A percentile compares a stretch with the other conserved stretches of the same genome.
Evolutionary conservation across 345 rosid species (phyloP).

Genomic region (Limnanthes douglasii): DNA sequence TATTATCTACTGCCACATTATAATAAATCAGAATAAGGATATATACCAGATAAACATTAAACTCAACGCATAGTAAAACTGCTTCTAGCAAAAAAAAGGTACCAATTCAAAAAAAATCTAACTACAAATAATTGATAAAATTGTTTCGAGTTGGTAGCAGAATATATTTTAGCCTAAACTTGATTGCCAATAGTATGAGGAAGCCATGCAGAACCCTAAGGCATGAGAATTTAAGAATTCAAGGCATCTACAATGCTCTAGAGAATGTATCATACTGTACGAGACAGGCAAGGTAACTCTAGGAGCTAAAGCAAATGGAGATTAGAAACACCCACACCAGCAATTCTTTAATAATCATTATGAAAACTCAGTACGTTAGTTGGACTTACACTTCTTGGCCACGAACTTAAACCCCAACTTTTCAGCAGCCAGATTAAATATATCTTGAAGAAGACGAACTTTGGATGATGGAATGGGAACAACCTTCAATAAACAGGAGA

Average conservation of each 20-base stretch:
- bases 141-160: not conserved
- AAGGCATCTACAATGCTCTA: not conserved
- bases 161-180: not conserved
- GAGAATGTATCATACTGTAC: slow-evolving; percentile 2
- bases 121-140: too few relatives aligned
- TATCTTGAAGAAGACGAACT: slow-evolving; percentile 37
- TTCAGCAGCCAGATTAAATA: slow-evolving; percentile 70
- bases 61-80: not conserved
- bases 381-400: slow-evolving; percentile 36
- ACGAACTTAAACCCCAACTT: slow-evolving; percentile 75
- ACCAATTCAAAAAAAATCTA: not conserved
- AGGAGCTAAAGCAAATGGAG: not conserved
- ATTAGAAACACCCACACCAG: slow-evolving; percentile 1
- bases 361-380: not conserved
- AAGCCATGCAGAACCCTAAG: too few relatives aligned
- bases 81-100: not conserved
- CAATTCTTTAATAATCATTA: not conserved
- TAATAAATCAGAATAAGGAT: slow-evolving; percentile 4
- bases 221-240: not conserved
- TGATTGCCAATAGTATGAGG: too few relatives aligned
- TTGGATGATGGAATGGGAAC: slow-evolving; percentile 76
- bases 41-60: not conserved
- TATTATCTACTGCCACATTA: slow-evolving; percentile 28
- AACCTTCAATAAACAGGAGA: slow-evolving; percentile 21
- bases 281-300: not conserved